Base-by-base conservation (phyloP, 208 protist genomes). In the Acanthamoeba royreba region DNA sequence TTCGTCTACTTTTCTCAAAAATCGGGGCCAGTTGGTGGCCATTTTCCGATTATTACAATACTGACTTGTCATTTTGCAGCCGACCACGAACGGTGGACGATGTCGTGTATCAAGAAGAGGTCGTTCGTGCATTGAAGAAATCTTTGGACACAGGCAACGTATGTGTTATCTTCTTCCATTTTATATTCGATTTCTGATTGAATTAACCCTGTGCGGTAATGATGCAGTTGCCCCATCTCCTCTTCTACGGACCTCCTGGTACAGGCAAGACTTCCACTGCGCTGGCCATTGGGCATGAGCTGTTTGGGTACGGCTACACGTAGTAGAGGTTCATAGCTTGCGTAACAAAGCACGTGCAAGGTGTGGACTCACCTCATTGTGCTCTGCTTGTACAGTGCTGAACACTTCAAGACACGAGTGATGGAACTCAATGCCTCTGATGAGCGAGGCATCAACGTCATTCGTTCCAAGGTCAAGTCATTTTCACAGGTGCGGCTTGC, bases 391-490 rank as follows among this genome's bases (percentile, higher is more conserved):
- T 53, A 35, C 46, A 95, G 95, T 47, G 97, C 97, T n/a, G 90
- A 97, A 15, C 89, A 98, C 33, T 96, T 96, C 25, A 96, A 96
- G 95, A 96, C 98, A 28, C 97, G 99, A 7, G 99, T 99, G 69
- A 96, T 99, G 11, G 99, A 99, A 97, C 97, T 99, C 28, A 99
- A 99, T 96, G 99, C 99, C 17, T 99, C 99, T 42, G 99, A 99
- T 96, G 99, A 99, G 74, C 96, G 99, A 42, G 99, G 99, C 22
- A 98, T 99, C 58, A 97, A 99, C 31, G 98, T 99, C 25, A 98
- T 99, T 45, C 97, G 99, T 7, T 97, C 98, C 81, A 99, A 99
- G 92, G 99, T 99, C 88, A 99, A 99, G 94, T 95, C 97, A n/a
- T 99, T 99, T 95, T 99, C 99, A 15, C 97, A 99, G 38, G 79